These are phyloP conservation scores for Nemania sp. DNA, from an alignment of 2,329 filamentous ascomycete genomes.

Conservation along the genomic window DNA sequence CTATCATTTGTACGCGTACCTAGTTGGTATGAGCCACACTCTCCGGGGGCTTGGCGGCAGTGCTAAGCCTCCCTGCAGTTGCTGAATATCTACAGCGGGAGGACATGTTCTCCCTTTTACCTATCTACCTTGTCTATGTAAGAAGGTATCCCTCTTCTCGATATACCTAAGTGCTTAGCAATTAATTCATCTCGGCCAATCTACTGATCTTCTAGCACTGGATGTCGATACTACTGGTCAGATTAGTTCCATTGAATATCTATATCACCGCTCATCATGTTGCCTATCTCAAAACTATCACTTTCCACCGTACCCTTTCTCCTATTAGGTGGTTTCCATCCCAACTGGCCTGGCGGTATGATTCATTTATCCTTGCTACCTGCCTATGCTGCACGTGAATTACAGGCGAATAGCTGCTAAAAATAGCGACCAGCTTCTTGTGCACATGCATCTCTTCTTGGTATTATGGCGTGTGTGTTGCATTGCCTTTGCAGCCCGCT, in stretches of 20 bases:
- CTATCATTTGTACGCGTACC: neutral
- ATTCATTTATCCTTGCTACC: no score
- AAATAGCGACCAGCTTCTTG: neutral
- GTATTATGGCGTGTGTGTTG: neutral
- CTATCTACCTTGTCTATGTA: no score
- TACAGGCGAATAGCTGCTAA: no score
- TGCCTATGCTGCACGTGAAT: no score
- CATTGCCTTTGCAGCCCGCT: neutral
- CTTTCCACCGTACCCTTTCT: neutral
- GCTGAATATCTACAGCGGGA: neutral
- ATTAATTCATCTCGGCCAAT: no score
- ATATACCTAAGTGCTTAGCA: no score
- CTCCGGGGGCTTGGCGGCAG: neutral
- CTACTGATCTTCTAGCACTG: no score
- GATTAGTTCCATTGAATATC: neutral
- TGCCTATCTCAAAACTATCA: no score
- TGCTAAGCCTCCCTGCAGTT: neutral
- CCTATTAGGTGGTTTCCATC: neutral
- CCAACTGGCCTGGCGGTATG: no score
- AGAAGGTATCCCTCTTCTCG: no score
- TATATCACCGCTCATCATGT: neutral
- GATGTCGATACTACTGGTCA: neutral
- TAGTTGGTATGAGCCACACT: neutral
- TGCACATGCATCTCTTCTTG: neutral
- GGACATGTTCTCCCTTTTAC: no score